Base-by-base conservation (phyloP, 169 alveolate genomes). In the Plasmodium ovale region DNA sequence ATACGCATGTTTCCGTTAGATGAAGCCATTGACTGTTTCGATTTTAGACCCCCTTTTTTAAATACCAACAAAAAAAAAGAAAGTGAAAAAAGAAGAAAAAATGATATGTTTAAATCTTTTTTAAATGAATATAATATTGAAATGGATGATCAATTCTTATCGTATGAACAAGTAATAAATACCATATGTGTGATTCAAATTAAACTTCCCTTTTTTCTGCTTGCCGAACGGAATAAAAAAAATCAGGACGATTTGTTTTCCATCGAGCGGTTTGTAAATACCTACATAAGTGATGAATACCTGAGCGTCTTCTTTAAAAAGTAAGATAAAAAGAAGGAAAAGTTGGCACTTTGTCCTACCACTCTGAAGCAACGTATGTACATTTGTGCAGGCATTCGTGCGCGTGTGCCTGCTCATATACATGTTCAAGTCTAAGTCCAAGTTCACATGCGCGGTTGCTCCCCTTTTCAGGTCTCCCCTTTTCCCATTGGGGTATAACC, bases 71-170 rank as follows among this genome's bases (percentile, higher is more conserved):
- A 71, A 49, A 70, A 25, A 44, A 59, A 85, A 58, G 25, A 85
- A 51, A 31, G 33, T 19, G 27, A 44, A 9, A 27, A 29, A 27
- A 72, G 21, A 33, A 39, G 21, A 72, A 68, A 29, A 7, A 68
- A 54, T 21, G 51, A 54, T 29, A 42, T 33, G n/a, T 85, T 85
- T 39, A 68, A 58, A 71, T 85, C 91, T 10, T 85, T 85, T 51
- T 69, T 85, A 27, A 70, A 85, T 49, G 91, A 85, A n/a, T 85
- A 85, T 53, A 85, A 85, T 62, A 39, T 85, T 23, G 91, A 85
- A 42, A 37, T 85, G 51, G 91, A 85, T 51, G 91, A 85, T 64
- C 87, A 85, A n/a, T 69, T 85, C 42, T 85, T 85, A 85, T 25
- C 65, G 4, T 85, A 85, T 47, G 69, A 85, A 65, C 53, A 85